These are phyloP conservation scores for Ophiostoma himal-ulmi DNA, from an alignment of 2,329 filamentous ascomycete genomes.

Conservation along the genomic window DNA sequence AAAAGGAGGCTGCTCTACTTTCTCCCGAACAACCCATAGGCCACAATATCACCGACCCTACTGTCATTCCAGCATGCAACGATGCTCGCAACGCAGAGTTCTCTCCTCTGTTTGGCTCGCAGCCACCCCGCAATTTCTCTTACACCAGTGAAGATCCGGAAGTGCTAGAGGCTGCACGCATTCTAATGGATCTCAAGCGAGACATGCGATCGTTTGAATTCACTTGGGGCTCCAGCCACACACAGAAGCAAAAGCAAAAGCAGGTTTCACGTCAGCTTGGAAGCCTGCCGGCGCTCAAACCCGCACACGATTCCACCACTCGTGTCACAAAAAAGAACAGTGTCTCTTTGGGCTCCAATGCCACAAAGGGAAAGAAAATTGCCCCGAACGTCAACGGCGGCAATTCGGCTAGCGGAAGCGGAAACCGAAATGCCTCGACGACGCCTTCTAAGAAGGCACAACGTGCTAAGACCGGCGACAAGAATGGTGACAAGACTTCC, in stretches of 20 bases:
- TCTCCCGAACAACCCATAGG: not conserved
- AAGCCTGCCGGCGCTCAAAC: conserved; percentile 10
- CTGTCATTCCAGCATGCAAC: not conserved
- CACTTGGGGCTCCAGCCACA: not conserved
- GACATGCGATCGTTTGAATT: conserved; percentile 3
- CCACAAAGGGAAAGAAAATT: conserved; percentile 28
- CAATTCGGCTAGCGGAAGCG: not conserved
- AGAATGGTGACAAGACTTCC: not conserved
- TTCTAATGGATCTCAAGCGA: conserved; percentile 29
- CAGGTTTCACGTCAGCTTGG: conserved; percentile 2
- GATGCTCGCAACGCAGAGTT: not conserved
- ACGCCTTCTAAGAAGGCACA: not conserved
- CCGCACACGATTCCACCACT: conserved; percentile 10
- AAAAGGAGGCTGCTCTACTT: not conserved
- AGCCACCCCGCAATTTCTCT: not conserved
- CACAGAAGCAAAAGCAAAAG: not conserved
- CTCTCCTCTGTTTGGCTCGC: not conserved
- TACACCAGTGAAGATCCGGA: not conserved
- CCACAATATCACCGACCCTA: not conserved
- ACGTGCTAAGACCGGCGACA: not conserved
- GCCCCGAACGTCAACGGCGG: conserved; percentile 21
- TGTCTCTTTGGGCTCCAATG: not conserved
- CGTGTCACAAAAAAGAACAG: conserved; percentile 21
- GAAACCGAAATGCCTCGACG: not conserved
- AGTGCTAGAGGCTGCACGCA: conserved; percentile 7